Evolutionary conservation across 2,329 filamentous ascomycete species (phyloP).

Genomic region (Lithohypha guttulata): DNA sequence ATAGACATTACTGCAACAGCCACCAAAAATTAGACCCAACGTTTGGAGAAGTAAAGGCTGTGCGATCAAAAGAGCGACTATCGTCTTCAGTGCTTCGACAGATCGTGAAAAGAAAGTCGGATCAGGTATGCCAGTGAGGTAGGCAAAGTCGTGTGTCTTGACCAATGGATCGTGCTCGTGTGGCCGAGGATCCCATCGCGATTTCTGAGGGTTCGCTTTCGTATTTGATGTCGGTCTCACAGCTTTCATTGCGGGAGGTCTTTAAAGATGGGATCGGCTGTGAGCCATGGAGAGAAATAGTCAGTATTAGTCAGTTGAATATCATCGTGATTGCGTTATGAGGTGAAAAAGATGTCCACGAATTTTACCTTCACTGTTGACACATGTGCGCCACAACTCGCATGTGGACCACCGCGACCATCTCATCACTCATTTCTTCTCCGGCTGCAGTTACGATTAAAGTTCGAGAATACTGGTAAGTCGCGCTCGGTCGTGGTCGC

Average conservation of each 20-base stretch:
- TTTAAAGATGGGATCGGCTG: too few relatives aligned
- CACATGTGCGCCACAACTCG: too few relatives aligned
- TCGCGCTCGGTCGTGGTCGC: too few relatives aligned
- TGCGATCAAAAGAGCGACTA: constrained; percentile 23
- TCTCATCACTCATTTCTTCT: too few relatives aligned
- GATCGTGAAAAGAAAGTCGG: neutral
- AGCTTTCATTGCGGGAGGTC: too few relatives aligned
- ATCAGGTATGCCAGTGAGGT: constrained; percentile 6
- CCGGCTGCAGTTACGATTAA: too few relatives aligned
- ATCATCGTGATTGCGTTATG: neutral
- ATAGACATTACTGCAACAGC: constrained; percentile 94
- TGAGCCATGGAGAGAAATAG: too few relatives aligned
- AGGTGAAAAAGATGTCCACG: neutral
- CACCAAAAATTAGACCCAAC: constrained; percentile 82
- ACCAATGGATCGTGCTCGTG: constrained; percentile 1
- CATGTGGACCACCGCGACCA: too few relatives aligned
- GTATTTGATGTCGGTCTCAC: too few relatives aligned
- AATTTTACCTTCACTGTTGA: neutral
- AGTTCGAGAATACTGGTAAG: too few relatives aligned
- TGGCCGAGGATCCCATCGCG: constrained; percentile 6
- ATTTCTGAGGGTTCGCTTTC: too few relatives aligned
- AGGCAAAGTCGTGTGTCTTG: constrained; percentile 8
- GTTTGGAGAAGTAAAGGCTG: constrained; percentile 37
- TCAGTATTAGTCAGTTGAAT: too few relatives aligned
- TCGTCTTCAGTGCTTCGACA: neutral